Evolutionary conservation across 495 filamentous ascomycete species (phyloP).

Genomic region (Penicillium cinerascens): DNA sequence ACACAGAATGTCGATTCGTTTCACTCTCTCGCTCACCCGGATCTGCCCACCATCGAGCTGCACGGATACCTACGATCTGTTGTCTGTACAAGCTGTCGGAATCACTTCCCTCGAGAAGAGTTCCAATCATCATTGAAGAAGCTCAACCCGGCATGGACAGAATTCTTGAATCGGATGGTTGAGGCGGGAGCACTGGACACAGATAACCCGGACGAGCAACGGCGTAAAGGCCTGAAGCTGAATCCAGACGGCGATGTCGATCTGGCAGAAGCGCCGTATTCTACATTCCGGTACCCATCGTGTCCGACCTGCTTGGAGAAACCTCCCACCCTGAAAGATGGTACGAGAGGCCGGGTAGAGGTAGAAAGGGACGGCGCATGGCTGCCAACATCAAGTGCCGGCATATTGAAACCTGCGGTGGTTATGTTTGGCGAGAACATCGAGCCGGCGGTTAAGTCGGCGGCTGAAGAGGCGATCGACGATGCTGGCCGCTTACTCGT

Average conservation of each 20-base stretch:
- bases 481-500: constrained; percentile 70
- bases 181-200: constrained; percentile 71
- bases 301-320: constrained; percentile 75
- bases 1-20: constrained; percentile 98
- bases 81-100: constrained; percentile 74
- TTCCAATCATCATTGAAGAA: constrained; percentile 74
- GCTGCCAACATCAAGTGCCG: constrained; percentile 62
- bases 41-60: constrained; percentile 72
- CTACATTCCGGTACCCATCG: constrained; percentile 84
- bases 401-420: constrained; percentile 86
- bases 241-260: constrained; percentile 97
- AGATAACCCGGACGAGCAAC: constrained; percentile 68
- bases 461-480: constrained; percentile 79
- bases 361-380: constrained; percentile 82
- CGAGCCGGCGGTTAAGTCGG: constrained; percentile 56
- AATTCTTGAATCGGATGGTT: constrained; percentile 67
- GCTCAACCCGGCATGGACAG: constrained; percentile 85
- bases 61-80: constrained; percentile 85
- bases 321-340: constrained; percentile 60
- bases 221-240: constrained; percentile 65
- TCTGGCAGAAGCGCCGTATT: constrained; percentile 81
- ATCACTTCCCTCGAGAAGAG: constrained; percentile 59
- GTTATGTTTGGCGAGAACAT: constrained; percentile 97
- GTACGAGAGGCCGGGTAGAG: constrained; percentile 54
- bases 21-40: constrained; percentile 73